Evolutionary conservation across 2,329 filamentous ascomycete genomes (phyloP).

Genomic region (Sporothrix luriei): DNA sequence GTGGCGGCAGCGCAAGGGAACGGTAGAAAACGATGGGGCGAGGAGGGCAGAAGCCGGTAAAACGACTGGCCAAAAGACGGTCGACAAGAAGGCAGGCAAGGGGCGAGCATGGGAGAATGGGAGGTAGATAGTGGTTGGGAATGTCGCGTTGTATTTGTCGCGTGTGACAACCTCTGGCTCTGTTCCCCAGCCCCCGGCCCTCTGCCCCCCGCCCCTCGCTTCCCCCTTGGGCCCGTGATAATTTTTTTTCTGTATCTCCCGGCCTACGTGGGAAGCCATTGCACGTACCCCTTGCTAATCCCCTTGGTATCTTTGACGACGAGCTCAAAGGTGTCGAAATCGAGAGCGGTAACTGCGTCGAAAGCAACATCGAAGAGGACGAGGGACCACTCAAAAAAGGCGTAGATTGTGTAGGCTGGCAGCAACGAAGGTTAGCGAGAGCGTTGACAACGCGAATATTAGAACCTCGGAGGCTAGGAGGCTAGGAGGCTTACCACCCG

Average conservation of each 20-base stretch:
- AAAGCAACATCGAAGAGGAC: slow-evolving; percentile 95
- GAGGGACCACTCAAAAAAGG: slow-evolving; percentile 96
- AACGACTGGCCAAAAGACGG: neutral
- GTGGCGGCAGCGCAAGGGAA: neutral
- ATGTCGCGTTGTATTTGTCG: slow-evolving; percentile 11
- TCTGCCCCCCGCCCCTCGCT: neutral
- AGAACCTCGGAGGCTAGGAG: neutral
- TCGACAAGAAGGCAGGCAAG: neutral
- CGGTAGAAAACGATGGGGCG: neutral
- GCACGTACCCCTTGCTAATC: slow-evolving; percentile 96
- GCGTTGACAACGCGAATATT: neutral
- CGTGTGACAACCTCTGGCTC: neutral
- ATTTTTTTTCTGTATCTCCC: slow-evolving; percentile 34
- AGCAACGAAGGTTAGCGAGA: slow-evolving; percentile 5
- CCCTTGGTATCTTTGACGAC: slow-evolving; percentile 87
- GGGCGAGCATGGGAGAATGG: neutral
- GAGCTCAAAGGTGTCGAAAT: slow-evolving; percentile 88
- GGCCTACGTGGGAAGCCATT: slow-evolving; percentile 79
- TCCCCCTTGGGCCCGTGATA: neutral
- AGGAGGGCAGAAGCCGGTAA: neutral
- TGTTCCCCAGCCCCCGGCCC: neutral
- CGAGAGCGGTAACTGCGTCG: slow-evolving; percentile 89
- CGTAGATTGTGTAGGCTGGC: slow-evolving; percentile 91
- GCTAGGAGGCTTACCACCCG: slow-evolving; percentile 75
- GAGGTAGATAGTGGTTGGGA: neutral